Percentiles rank a stretch among this genome's conserved stretches.
Conservation (phyloP, 768 basidiomycete genomes). For the Mycena indigotica region DNA sequence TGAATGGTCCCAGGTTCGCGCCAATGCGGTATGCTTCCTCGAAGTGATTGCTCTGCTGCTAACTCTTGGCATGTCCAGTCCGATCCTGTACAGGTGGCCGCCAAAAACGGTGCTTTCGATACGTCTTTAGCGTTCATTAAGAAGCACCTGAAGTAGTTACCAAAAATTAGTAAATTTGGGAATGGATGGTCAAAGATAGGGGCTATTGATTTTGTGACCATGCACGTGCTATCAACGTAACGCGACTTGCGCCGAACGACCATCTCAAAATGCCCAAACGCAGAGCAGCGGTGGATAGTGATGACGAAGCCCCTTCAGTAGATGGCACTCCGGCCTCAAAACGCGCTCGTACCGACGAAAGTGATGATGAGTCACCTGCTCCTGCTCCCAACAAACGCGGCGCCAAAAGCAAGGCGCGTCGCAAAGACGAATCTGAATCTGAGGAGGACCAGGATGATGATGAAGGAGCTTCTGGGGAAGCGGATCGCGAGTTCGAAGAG, state of each 20-base stretch:
- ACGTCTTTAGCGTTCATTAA: conserved; percentile 18
- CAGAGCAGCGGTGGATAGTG: conserved; percentile 45
- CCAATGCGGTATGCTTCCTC: conserved; percentile 14
- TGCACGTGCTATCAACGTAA: conserved; percentile 16
- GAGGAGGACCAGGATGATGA: conserved; percentile 34
- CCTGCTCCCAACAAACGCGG: conserved; percentile 23
- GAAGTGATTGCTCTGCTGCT: background rate
- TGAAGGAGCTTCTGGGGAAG: conserved; percentile 49
- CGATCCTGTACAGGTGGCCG: conserved; percentile 22
- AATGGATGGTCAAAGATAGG: background rate
- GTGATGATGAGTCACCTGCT: conserved; percentile 36
- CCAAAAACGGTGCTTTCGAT: conserved; percentile 23
- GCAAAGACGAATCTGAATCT: conserved; percentile 35
- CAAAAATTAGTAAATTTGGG: background rate
- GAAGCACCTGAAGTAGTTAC: conserved; percentile 13
- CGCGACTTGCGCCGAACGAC: conserved; percentile 5
- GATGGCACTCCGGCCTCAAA: conserved; percentile 42
- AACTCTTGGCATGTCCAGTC: conserved; percentile 7
- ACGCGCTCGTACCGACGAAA: conserved; percentile 42
- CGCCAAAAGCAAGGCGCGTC: conserved; percentile 36
- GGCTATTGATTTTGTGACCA: conserved; percentile 35
- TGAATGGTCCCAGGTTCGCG: conserved; percentile 14
- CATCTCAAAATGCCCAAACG: conserved; percentile 55
- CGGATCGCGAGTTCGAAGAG: conserved; percentile 69
- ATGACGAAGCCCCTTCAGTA: conserved; percentile 35